These are phyloP conservation scores for Amphicarpaea edgeworthii DNA, from an alignment of 306 rosid species.

Conservation along the genomic window DNA sequence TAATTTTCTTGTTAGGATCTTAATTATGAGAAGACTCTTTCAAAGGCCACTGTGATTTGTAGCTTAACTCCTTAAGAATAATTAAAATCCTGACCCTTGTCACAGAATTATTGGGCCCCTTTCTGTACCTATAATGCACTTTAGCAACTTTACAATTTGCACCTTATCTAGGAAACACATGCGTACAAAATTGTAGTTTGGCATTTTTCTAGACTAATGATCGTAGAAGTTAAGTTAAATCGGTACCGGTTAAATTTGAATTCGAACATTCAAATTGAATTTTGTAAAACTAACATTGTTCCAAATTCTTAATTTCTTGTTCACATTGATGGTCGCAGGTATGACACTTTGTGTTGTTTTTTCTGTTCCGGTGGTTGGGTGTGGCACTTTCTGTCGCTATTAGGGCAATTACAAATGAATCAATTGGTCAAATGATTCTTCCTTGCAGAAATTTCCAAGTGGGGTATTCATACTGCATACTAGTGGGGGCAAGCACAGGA, in stretches of 20 bases:
- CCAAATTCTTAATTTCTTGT: conserved; percentile 17
- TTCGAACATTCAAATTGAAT: not conserved
- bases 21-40: not conserved
- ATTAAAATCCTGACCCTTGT: not conserved
- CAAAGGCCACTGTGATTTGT: conserved; percentile 10
- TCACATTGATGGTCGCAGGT: conserved; percentile 27
- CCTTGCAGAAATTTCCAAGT: conserved; percentile 43
- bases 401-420: conserved; percentile 27
- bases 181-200: not conserved
- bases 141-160: not conserved
- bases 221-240: not conserved
- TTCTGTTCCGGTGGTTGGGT: conserved; percentile 38
- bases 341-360: conserved; percentile 32
- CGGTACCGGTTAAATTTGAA: not conserved
- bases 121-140: not conserved
- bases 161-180: conserved; percentile 14
- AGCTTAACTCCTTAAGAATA: conserved; percentile 7
- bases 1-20: no score
- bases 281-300: not conserved
- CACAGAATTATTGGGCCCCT: not conserved
- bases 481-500: conserved; percentile 25
- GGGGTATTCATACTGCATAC: conserved; percentile 56
- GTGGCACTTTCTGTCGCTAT: conserved; percentile 39
- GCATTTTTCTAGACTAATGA: not conserved
- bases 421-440: conserved; percentile 56